Evolutionary conservation across 2,329 filamentous ascomycete genomes (phyloP).

Genomic region (Rutstroemia sp.): DNA sequence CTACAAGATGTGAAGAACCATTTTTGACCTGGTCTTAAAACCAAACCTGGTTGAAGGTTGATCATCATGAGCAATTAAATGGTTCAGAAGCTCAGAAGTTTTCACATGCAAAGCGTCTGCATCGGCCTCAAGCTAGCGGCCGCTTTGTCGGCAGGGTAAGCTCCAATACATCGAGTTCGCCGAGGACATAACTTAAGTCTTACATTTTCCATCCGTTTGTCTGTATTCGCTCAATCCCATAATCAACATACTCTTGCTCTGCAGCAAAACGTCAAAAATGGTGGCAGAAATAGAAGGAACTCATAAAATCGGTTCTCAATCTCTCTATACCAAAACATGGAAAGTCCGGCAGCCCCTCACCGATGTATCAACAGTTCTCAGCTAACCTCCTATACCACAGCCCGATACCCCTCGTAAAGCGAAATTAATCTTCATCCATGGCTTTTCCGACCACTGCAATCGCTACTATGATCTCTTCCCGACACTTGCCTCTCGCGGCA

Average conservation of each 20-base stretch:
- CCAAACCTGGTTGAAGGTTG: neutral
- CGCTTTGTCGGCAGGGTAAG: neutral
- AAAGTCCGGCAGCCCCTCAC: constrained; percentile 16
- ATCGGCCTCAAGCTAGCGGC: constrained; percentile 4
- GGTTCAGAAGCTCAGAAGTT: neutral
- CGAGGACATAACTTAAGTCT: neutral
- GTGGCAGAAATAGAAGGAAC: constrained; percentile 27
- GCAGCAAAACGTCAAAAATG: constrained; percentile 17
- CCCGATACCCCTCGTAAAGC: constrained; percentile 41
- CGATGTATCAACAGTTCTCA: neutral
- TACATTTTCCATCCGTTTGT: neutral
- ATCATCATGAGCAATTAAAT: neutral
- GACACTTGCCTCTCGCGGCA: constrained; percentile 59
- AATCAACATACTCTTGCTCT: neutral
- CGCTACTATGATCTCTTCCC: constrained; percentile 71
- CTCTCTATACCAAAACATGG: constrained; percentile 30
- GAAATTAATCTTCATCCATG: constrained; percentile 76
- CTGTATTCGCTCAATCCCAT: neutral
- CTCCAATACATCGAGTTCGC: neutral
- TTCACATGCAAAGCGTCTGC: constrained; percentile 12
- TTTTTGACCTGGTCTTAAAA: neutral
- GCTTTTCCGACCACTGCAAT: constrained; percentile 81
- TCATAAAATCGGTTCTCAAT: constrained; percentile 23
- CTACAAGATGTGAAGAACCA: neutral
- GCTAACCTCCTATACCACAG: constrained; percentile 11